Evolutionary conservation across 2,329 filamentous ascomycete species (phyloP), one percentile per base, ranked within the genome.

Genomic region (Daldinia sp.): DNA sequence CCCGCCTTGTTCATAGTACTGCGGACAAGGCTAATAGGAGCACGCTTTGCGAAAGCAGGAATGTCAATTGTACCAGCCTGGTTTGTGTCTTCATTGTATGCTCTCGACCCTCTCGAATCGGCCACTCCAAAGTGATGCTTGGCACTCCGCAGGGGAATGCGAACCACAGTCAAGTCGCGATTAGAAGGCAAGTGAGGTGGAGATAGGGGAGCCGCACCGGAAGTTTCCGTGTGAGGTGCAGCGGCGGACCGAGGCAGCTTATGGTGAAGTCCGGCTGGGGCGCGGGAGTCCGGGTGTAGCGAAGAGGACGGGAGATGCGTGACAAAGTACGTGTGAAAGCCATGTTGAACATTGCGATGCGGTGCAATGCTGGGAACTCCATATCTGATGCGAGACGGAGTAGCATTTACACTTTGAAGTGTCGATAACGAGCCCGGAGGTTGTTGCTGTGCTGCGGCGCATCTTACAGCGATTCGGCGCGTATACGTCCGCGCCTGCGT

Each of bases 321-420:
- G 67, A 98, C 93, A 80, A 99, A 99, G 84, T 99, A 98, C 75
- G 97, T 94, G 83, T 98, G 94, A 80, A 98, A 98, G 70, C 81
- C 79, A 54, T 88, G 86, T 59, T 81, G 82, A 30, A 65, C 60
- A 26, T 39, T 37, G 18, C 15, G 33, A 26, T 15, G 51, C 6
- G 51, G 51, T 12, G 60, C 26, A 18, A 35, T n/a, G 4, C 46
- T 62, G 35, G n/a, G 20, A 37, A 56, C 63, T 13, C 65, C 65
- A 10, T 63, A 48, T 44, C 68, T 57, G 55, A 51, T 12, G 20
- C 44, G 30, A 18, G 63, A 55, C n/a, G 65, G 57, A 6, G 58
- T 23, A 4, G 63, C 39, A 18, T 54, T 63, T n/a, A 65, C 23
- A n/a, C 68, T 54, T 35, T 51, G 63, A 23, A 55, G 35, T 53